phyloP scores from a whole-genome alignment of 2,329 filamentous ascomycete genomes.

The Phoma sp. region DNA sequence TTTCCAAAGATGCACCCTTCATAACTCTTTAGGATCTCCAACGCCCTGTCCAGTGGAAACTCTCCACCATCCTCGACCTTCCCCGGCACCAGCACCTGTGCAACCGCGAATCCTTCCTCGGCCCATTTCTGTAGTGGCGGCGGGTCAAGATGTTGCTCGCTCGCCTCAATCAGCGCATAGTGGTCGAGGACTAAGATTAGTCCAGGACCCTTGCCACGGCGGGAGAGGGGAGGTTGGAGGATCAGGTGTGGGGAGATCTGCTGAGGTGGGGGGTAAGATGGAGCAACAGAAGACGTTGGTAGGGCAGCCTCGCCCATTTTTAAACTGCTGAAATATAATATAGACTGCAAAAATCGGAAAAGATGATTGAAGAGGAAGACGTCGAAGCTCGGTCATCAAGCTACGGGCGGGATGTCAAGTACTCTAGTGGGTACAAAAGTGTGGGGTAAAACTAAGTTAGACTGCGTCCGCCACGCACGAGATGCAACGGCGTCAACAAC shows the following conservation, averaged over 20 bases:
- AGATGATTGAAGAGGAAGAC: neutral
- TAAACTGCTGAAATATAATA: neutral
- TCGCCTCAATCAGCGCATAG: slow-evolving; percentile 35
- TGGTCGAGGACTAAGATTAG: slow-evolving; percentile 54
- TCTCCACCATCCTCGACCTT: slow-evolving; percentile 43
- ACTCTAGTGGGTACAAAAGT: slow-evolving; percentile 12
- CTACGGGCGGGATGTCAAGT: slow-evolving; percentile 6
- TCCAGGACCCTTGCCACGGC: slow-evolving; percentile 56
- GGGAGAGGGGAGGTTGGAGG: slow-evolving; percentile 57
- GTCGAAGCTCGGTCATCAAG: neutral
- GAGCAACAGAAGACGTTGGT: slow-evolving; percentile 20
- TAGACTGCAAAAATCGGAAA: too few species aligned
- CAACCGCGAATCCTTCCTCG: slow-evolving; percentile 71
- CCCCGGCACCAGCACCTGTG: slow-evolving; percentile 55
- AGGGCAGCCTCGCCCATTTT: slow-evolving; percentile 19
- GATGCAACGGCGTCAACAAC: slow-evolving; percentile 12
- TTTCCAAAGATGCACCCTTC: slow-evolving; percentile 33
- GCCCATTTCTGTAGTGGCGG: slow-evolving; percentile 71
- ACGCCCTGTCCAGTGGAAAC: slow-evolving; percentile 36
- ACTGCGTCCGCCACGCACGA: slow-evolving; percentile 5
- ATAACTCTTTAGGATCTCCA: slow-evolving; percentile 32
- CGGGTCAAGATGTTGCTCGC: slow-evolving; percentile 56
- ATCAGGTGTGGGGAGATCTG: slow-evolving; percentile 39
- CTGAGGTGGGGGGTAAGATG: slow-evolving; percentile 27
- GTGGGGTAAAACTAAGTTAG: slow-evolving; percentile 15